Conservation (phyloP, 257 asterid species). For the Haberlea rhodopensis region DNA sequence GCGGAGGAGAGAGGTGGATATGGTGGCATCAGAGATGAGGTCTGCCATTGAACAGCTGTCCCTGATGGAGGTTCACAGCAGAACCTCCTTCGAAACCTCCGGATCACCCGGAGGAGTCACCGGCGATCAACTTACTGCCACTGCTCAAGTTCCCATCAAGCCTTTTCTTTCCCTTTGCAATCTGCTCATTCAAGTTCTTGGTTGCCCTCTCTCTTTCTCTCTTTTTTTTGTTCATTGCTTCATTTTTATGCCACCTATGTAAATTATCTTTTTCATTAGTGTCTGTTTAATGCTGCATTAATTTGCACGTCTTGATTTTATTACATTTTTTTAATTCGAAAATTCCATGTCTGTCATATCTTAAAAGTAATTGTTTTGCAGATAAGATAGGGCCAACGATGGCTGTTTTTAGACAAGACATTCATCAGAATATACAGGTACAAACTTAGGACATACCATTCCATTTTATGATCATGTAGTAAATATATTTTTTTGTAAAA, state of each 20-base stretch:
- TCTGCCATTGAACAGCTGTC: slow-evolving; percentile 71
- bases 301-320: too few relatives aligned
- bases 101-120: not conserved
- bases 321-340: too few relatives aligned
- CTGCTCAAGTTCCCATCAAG: slow-evolving; percentile 46
- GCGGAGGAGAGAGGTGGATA: slow-evolving; percentile 60
- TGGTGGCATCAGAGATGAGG: slow-evolving; percentile 55
- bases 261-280: too few relatives aligned
- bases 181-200: slow-evolving; percentile 73
- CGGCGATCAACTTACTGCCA: not conserved
- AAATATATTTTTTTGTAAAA: too few relatives aligned
- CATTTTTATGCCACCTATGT: too few relatives aligned
- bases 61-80: slow-evolving; percentile 33
- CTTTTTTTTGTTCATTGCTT: not conserved
- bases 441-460: too few relatives aligned
- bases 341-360: too few relatives aligned
- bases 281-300: too few relatives aligned
- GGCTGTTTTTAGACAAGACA: slow-evolving; percentile 89
- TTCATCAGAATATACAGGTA: slow-evolving; percentile 77
- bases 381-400: slow-evolving; percentile 98
- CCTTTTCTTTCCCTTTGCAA: slow-evolving; percentile 77
- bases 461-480: too few relatives aligned
- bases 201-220: slow-evolving; percentile 37
- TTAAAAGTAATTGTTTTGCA: slow-evolving; percentile 27
- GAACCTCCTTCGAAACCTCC: slow-evolving; percentile 19